phyloP scores from a whole-genome alignment of 371 early-diverging fungal species.

The Saksenaea oblongispora region DNA sequence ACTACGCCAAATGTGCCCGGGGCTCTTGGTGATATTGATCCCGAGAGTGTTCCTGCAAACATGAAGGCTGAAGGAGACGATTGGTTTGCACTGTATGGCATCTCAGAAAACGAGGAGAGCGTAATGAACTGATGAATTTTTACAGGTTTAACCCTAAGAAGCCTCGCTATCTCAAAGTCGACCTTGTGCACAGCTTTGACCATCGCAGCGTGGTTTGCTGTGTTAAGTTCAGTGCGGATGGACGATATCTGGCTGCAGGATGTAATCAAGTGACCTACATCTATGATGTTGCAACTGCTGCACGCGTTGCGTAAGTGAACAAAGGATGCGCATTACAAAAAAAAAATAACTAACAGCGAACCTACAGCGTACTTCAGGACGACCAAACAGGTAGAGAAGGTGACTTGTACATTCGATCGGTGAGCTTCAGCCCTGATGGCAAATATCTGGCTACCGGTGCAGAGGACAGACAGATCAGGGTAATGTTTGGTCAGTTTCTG shows the following conservation, averaged over 20 bases:
- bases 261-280: constrained; percentile 92
- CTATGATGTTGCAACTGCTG: constrained; percentile 80
- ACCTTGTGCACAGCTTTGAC: constrained; percentile 83
- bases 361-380: constrained; percentile 73
- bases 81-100: constrained; percentile 79
- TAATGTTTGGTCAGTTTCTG: constrained; percentile 28
- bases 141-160: constrained; percentile 74
- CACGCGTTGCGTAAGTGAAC: constrained; percentile 63
- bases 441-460: constrained; percentile 95
- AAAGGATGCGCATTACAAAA: not conserved
- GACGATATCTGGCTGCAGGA: constrained; percentile 92
- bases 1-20: constrained; percentile 5
- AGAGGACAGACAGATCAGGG: constrained; percentile 92
- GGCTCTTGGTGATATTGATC: constrained; percentile 75
- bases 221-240: constrained; percentile 93
- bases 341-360: not conserved
- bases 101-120: constrained; percentile 15
- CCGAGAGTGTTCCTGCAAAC: constrained; percentile 76
- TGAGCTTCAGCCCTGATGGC: constrained; percentile 96
- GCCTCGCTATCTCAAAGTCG: constrained; percentile 74
- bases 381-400: constrained; percentile 70
- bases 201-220: constrained; percentile 95
- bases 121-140: not conserved
- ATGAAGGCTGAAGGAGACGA: constrained; percentile 85
- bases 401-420: constrained; percentile 94